A percentile compares a stretch with the other conserved stretches of the same genome.
These are phyloP conservation scores for Austroboletus rostrupii DNA, from an alignment of 1,284 basidiomycete species.

Conservation along the genomic window DNA sequence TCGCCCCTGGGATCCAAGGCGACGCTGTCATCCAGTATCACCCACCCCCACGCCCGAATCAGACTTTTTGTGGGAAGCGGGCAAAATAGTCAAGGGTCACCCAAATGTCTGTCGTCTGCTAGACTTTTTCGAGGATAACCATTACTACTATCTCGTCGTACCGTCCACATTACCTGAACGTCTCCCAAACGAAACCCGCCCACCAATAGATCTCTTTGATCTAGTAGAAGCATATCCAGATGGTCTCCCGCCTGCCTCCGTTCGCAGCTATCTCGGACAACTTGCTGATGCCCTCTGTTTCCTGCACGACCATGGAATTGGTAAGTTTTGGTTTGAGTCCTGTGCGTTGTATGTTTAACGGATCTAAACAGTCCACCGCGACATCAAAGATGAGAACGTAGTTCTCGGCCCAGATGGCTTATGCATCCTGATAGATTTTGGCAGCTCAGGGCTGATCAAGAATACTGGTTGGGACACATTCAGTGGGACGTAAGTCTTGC, in stretches of 20 bases:
- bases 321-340: slow-evolving; percentile 37
- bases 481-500: slow-evolving; percentile 75
- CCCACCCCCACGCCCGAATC: slow-evolving; percentile 7
- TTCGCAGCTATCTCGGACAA: slow-evolving; percentile 89
- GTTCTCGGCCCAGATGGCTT: slow-evolving; percentile 69
- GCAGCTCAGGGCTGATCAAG: slow-evolving; percentile 85
- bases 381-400: slow-evolving; percentile 98
- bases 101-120: slow-evolving; percentile 91
- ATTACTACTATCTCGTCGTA: slow-evolving; percentile 91
- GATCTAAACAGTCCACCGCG: slow-evolving; percentile 77
- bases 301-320: slow-evolving; percentile 87
- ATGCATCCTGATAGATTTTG: slow-evolving; percentile 95
- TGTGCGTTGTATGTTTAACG: slow-evolving; percentile 7
- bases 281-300: slow-evolving; percentile 91
- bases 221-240: slow-evolving; percentile 87
- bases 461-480: slow-evolving; percentile 92
- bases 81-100: slow-evolving; percentile 73
- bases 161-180: slow-evolving; percentile 66
- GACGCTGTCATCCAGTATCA: slow-evolving; percentile 25
- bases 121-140: slow-evolving; percentile 96
- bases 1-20: slow-evolving; percentile 78
- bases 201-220: slow-evolving; percentile 88
- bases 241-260: slow-evolving; percentile 73
- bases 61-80: slow-evolving; percentile 59
- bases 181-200: slow-evolving; percentile 45